Percentiles rank a stretch among this genome's conserved stretches.
phyloP scores from a whole-genome alignment of 2,329 filamentous ascomycete species.

The Capronia epimyces region DNA sequence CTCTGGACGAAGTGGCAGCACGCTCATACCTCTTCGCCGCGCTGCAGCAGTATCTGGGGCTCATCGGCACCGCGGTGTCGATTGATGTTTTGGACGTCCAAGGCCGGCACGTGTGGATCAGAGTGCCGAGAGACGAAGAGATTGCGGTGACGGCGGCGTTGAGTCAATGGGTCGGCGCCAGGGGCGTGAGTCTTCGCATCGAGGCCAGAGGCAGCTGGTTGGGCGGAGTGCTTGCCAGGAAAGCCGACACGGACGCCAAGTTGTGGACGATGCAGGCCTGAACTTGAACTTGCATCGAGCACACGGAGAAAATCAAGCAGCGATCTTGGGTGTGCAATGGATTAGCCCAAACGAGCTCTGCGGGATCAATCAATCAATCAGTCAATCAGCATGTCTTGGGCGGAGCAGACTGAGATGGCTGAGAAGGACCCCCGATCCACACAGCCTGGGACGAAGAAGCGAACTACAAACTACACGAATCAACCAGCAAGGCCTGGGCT shows the following conservation, averaged over 20 bases:
- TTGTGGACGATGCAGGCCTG: conserved; percentile 22
- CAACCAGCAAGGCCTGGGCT: too few relatives aligned
- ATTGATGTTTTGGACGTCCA: conserved; percentile 44
- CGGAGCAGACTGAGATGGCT: too few relatives aligned
- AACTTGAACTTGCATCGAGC: background rate
- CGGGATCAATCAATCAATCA: too few relatives aligned
- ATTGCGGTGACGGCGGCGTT: conserved; percentile 41
- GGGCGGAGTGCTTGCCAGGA: conserved; percentile 18
- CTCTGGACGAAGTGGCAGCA: conserved; percentile 43
- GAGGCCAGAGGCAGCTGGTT: conserved; percentile 26
- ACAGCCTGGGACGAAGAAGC: too few relatives aligned
- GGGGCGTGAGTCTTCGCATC: conserved; percentile 25
- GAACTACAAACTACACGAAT: too few relatives aligned
- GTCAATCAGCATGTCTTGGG: too few relatives aligned
- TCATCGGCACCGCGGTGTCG: conserved; percentile 43
- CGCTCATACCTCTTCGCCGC: conserved; percentile 43
- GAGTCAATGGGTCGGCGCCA: conserved; percentile 40
- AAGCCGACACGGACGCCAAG: conserved; percentile 4
- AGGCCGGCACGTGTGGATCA: conserved; percentile 37
- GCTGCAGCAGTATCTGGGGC: conserved; percentile 44
- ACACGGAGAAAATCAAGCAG: background rate
- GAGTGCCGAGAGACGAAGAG: conserved; percentile 43
- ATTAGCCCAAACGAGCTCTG: too few relatives aligned
- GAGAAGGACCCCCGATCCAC: too few relatives aligned
- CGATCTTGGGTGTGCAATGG: too few relatives aligned